These are phyloP conservation scores for Kodamaea kaohsiungensis DNA, from an alignment of 805 yeast species.

Conservation along the genomic window DNA sequence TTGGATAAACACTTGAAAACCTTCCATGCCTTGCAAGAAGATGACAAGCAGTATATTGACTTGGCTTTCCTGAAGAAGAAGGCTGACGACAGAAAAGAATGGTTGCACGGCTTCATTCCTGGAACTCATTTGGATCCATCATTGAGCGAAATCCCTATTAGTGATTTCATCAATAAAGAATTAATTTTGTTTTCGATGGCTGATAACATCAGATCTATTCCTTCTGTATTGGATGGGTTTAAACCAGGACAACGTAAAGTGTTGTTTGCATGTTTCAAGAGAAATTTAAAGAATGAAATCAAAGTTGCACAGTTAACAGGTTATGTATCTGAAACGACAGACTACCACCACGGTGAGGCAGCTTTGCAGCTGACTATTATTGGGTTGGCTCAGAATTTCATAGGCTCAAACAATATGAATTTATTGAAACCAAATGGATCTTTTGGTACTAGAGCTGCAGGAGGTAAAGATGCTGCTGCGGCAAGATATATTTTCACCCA, in stretches of 20 bases:
- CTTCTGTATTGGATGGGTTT: constrained; percentile 90
- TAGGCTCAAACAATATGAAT: constrained; percentile 89
- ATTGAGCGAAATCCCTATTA: constrained; percentile 75
- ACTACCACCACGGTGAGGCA: constrained; percentile 93
- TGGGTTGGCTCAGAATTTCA: constrained; percentile 92
- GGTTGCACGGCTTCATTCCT: constrained; percentile 88
- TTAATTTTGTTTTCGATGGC: constrained; percentile 94
- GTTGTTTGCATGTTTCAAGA: constrained; percentile 80
- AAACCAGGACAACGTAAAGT: constrained; percentile 98
- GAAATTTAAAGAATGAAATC: constrained; percentile 72
- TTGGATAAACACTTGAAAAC: constrained; percentile 83
- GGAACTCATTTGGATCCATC: constrained; percentile 90
- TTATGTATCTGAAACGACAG: constrained; percentile 83
- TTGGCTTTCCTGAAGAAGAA: constrained; percentile 92
- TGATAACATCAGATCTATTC: constrained; percentile 93
- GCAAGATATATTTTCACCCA: constrained; percentile 95
- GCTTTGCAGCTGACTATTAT: constrained; percentile 87
- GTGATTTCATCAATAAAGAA: constrained; percentile 93
- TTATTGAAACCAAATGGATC: constrained; percentile 88
- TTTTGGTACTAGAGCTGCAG: constrained; percentile 93
- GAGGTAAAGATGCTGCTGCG: constrained; percentile 99
- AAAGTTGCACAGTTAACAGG: constrained; percentile 92
- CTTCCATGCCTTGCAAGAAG: constrained; percentile 77
- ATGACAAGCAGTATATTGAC: constrained; percentile 78
- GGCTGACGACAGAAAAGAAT: constrained; percentile 96